Conservation (phyloP, 306 rosid species). For the Corylus americana region DNA sequence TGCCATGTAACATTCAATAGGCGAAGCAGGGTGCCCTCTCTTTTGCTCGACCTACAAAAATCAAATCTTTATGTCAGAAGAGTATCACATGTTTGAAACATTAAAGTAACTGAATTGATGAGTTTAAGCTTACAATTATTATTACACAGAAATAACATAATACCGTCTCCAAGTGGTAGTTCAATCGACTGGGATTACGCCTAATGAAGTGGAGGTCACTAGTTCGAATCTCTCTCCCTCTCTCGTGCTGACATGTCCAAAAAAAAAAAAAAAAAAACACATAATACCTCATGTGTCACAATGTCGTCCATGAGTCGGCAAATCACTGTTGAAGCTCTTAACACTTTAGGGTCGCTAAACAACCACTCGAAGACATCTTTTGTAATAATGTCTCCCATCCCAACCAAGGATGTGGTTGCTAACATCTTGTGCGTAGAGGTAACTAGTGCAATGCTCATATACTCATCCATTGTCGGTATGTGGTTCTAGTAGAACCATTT, state of each 20-base stretch:
- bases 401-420: conserved; percentile 3
- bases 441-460: conserved; percentile 19
- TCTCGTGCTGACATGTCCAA: too few species aligned
- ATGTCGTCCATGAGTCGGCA: conserved; percentile 31
- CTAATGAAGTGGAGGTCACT: too few species aligned
- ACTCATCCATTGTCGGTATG: conserved; percentile 42
- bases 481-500: conserved; percentile 33
- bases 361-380: conserved; percentile 41
- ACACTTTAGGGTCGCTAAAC: conserved; percentile 23
- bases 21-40: conserved; percentile 35
- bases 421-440: background rate
- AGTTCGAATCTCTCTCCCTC: too few species aligned
- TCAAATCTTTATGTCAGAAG: background rate
- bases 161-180: conserved; percentile 16
- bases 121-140: too few species aligned
- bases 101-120: too few species aligned
- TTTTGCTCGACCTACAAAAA: conserved; percentile 33
- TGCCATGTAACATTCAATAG: conserved; percentile 48
- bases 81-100: background rate
- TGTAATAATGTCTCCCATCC: conserved; percentile 24
- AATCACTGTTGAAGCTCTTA: conserved; percentile 20
- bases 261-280: background rate
- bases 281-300: conserved; percentile 36
- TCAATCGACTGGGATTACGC: too few species aligned
- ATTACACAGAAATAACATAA: too few species aligned